Evolutionary conservation across 2,329 filamentous ascomycete genomes (phyloP).

Genomic region (Ophiognomonia clavigignenti-juglandacearum): DNA sequence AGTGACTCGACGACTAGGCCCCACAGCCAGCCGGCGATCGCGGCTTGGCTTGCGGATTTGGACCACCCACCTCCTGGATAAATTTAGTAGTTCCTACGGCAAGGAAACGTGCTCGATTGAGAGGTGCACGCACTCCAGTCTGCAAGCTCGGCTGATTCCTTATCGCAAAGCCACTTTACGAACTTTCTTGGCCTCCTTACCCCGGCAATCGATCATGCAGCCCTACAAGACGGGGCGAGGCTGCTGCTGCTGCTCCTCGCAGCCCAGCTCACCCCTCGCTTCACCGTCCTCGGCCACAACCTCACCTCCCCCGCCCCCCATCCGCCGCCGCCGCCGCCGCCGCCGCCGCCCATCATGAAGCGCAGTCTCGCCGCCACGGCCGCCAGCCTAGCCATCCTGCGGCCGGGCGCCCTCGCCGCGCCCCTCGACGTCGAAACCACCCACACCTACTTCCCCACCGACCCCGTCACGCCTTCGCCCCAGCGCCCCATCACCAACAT

Average conservation of each 20-base stretch:
- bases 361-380: not conserved
- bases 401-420: not conserved
- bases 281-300: not conserved
- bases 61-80: not conserved
- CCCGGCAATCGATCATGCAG: not conserved
- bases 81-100: too few relatives aligned
- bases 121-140: not conserved
- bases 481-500: slow-evolving; percentile 39
- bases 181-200: not conserved
- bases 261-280: not conserved
- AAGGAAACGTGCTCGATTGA: not conserved
- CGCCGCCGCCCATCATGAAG: not conserved
- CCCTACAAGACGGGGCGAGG: not conserved
- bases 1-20: not conserved
- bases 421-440: not conserved
- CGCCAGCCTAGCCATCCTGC: not conserved
- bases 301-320: not conserved
- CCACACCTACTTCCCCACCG: too few relatives aligned
- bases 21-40: not conserved
- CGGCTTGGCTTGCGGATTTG: not conserved
- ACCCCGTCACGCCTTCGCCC: too few relatives aligned
- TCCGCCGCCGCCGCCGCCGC: too few relatives aligned
- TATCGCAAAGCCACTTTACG: too few relatives aligned
- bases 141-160: too few relatives aligned
- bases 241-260: not conserved